phyloP scores from a whole-genome alignment of 768 basidiomycete genomes.

The Russula foetens region DNA sequence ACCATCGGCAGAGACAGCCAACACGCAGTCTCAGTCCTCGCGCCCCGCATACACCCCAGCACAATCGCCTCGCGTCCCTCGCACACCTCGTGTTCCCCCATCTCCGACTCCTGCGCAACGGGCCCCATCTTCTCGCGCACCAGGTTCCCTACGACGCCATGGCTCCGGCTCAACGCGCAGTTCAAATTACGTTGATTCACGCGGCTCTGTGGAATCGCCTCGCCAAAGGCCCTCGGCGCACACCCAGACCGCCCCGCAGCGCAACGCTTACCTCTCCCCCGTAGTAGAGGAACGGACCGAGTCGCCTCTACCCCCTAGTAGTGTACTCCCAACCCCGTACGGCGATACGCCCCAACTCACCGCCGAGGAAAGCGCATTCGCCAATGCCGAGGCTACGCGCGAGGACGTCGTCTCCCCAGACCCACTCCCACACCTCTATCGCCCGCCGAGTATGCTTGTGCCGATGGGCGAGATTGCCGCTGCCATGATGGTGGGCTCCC shows the following conservation, averaged over 20 bases:
- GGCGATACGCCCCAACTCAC: conserved; percentile 22
- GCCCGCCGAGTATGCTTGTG: conserved; percentile 25
- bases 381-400: conserved; percentile 1
- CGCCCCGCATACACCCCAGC: conserved; percentile 15
- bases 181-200: conserved; percentile 17
- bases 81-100: not conserved
- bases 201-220: conserved; percentile 7
- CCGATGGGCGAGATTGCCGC: conserved; percentile 16
- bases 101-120: conserved; percentile 1
- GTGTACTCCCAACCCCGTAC: conserved; percentile 11
- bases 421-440: conserved; percentile 40
- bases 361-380: conserved; percentile 15
- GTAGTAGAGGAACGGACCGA: conserved; percentile 14
- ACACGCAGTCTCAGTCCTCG: conserved; percentile 20
- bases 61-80: conserved; percentile 1
- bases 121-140: conserved; percentile 1
- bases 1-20: conserved; percentile 30
- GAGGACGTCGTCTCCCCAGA: conserved; percentile 33
- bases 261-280: conserved; percentile 12
- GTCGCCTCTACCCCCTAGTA: not conserved
- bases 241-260: not conserved
- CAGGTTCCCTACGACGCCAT: conserved; percentile 2
- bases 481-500: conserved; percentile 10
- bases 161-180: conserved; percentile 16
- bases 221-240: conserved; percentile 2